Conservation (phyloP, 371 early-diverging fungal genomes). For the Mucor saturninus region DNA sequence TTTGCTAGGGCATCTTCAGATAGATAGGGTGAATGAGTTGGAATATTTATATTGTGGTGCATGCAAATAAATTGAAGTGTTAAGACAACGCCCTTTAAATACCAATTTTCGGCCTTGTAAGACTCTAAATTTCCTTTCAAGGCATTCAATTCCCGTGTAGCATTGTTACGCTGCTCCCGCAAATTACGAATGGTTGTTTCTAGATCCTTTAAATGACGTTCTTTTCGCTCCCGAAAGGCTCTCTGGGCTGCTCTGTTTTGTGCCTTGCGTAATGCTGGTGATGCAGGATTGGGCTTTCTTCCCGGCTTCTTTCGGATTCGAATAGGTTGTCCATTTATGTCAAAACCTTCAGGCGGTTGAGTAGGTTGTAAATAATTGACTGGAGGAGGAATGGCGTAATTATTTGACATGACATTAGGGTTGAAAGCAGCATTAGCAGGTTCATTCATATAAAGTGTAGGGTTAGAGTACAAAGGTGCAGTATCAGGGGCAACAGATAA, state of each 20-base stretch:
- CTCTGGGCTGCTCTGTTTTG: conserved; percentile 83
- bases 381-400: not conserved
- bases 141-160: conserved; percentile 45
- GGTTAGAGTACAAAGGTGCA: not conserved
- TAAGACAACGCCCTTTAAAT: conserved; percentile 54
- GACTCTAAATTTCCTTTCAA: conserved; percentile 53
- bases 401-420: not conserved
- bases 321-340: conserved; percentile 23
- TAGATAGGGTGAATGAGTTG: conserved; percentile 48
- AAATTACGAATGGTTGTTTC: conserved; percentile 67
- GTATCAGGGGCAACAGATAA: not conserved
- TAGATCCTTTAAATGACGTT: conserved; percentile 67
- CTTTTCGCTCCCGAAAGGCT: conserved; percentile 80
- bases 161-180: conserved; percentile 53
- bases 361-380: not conserved
- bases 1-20: conserved; percentile 32
- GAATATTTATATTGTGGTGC: conserved; percentile 44
- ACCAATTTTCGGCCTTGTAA: conserved; percentile 62
- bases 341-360: not conserved
- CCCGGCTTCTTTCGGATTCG: conserved; percentile 61
- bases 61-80: conserved; percentile 55
- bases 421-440: not conserved
- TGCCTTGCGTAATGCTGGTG: conserved; percentile 72
- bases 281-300: conserved; percentile 74
- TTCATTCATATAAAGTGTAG: not conserved